phyloP scores from a whole-genome alignment of 371 early-diverging fungal species.

The Mucor racemosus region DNA sequence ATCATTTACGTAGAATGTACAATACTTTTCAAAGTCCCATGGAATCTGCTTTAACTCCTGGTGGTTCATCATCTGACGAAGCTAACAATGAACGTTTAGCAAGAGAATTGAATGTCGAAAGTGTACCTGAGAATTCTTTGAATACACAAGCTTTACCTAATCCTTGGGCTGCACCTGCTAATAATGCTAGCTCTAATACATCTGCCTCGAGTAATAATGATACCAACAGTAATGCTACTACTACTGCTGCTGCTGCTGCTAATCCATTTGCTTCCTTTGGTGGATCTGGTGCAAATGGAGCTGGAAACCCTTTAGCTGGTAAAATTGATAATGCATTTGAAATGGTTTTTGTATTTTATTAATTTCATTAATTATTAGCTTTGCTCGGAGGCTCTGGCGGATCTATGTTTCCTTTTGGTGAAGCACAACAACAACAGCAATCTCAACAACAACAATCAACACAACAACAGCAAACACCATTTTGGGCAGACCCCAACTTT shows the following conservation, averaged over 20 bases:
- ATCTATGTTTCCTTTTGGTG: constrained; percentile 40
- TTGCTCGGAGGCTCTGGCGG: constrained; percentile 24
- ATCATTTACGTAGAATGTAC: constrained; percentile 83
- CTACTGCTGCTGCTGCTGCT: constrained; percentile 13
- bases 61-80: constrained; percentile 60
- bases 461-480: constrained; percentile 29
- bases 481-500: constrained; percentile 56
- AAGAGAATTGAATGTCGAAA: constrained; percentile 66
- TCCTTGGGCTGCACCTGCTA: constrained; percentile 70
- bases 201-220: constrained; percentile 1
- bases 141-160: constrained; percentile 86
- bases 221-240: constrained; percentile 11
- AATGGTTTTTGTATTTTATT: background rate
- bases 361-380: constrained; percentile 8
- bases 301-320: constrained; percentile 53
- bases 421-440: constrained; percentile 39
- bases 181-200: constrained; percentile 1
- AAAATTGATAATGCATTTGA: constrained; percentile 18
- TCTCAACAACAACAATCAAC: constrained; percentile 20
- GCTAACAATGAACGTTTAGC: constrained; percentile 71
- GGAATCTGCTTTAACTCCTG: constrained; percentile 49
- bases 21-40: constrained; percentile 76
- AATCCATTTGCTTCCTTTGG: constrained; percentile 20
- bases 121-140: constrained; percentile 61
- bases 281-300: constrained; percentile 11